Evolutionary conservation across 805 yeast species (phyloP).

Genomic region (Spathaspora girioi): DNA sequence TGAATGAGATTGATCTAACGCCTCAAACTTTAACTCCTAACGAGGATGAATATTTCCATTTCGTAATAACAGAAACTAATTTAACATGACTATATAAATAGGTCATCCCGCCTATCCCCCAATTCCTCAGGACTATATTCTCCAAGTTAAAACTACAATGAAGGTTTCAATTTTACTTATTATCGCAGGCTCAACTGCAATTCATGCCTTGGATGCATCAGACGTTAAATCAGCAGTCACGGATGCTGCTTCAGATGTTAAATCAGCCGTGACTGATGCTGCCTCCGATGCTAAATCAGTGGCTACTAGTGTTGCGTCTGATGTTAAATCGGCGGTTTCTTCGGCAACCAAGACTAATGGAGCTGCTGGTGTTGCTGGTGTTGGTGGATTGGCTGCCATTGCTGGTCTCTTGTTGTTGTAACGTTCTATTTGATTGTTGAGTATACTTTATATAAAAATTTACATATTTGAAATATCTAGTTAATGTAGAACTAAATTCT

Average conservation of each 20-base stretch:
- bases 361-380: constrained; percentile 11
- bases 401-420: constrained; percentile 25
- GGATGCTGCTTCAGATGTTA: constrained; percentile 8
- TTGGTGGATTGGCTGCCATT: constrained; percentile 21
- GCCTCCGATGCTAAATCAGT: not conserved
- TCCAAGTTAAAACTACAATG: constrained; percentile 1
- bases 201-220: not conserved
- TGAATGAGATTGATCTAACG: not conserved
- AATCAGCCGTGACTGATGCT: not conserved
- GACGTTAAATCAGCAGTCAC: not conserved
- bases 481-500: not conserved
- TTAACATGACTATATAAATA: not conserved
- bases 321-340: not conserved
- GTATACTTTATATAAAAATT: not conserved
- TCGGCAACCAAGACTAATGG: constrained; percentile 2
- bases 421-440: not conserved
- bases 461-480: not conserved
- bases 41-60: not conserved
- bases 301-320: not conserved
- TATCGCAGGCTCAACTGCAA: constrained; percentile 7
- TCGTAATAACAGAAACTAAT: not conserved
- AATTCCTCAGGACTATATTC: not conserved
- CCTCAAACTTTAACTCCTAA: not conserved
- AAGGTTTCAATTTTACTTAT: constrained; percentile 6
- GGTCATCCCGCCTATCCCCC: too few species aligned